These are phyloP conservation scores for Leishmania tarentolae DNA, from an alignment of 208 protist genomes.

Conservation along the genomic window DNA sequence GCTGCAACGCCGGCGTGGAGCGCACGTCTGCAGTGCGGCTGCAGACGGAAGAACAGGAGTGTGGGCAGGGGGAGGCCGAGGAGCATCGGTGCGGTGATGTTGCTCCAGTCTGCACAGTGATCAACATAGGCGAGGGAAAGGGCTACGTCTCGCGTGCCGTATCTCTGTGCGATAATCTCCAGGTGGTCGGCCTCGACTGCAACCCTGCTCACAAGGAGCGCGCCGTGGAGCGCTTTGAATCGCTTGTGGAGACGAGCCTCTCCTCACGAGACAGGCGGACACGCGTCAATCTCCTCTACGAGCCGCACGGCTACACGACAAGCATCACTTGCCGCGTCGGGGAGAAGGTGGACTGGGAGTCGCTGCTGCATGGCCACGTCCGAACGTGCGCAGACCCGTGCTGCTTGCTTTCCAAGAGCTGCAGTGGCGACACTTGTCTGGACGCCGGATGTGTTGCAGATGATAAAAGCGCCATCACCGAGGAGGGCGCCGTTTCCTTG, in stretches of 20 bases:
- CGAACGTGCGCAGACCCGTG: constrained; percentile 28
- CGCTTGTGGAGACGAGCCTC: constrained; percentile 54
- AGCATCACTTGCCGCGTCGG: constrained; percentile 73
- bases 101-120: constrained; percentile 49
- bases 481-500: not conserved
- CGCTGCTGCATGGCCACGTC: constrained; percentile 57
- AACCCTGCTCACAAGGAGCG: constrained; percentile 86
- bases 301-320: constrained; percentile 63
- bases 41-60: not conserved
- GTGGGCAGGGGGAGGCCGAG: not conserved
- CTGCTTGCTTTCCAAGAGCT: not conserved
- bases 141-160: constrained; percentile 86
- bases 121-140: constrained; percentile 93
- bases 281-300: constrained; percentile 76
- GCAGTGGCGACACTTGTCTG: not conserved
- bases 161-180: constrained; percentile 74
- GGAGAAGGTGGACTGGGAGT: constrained; percentile 47
- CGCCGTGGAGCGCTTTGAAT: constrained; percentile 60
- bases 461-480: not conserved
- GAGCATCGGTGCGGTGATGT: not conserved
- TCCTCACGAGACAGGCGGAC: constrained; percentile 21
- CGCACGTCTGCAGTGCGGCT: not conserved
- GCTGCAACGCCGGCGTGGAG: constrained; percentile 34
- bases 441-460: too few species aligned
- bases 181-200: constrained; percentile 89